These are phyloP conservation scores for Podaxis carcinomalis DNA, from an alignment of 768 basidiomycete species.

Conservation along the genomic window DNA sequence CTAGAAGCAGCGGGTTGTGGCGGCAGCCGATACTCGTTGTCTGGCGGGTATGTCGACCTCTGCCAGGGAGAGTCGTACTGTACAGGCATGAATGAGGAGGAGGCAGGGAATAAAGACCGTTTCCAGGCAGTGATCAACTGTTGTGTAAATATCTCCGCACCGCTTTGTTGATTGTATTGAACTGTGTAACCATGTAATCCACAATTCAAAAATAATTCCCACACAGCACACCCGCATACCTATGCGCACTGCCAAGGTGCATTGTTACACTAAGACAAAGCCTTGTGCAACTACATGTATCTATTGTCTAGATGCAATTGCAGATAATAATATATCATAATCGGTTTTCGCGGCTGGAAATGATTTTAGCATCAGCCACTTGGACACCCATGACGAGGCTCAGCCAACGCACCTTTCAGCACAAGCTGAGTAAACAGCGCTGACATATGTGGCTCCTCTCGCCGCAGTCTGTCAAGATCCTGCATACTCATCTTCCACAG, in stretches of 20 bases:
- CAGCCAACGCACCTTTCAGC: constrained; percentile 56
- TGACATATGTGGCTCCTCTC: constrained; percentile 64
- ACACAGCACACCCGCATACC: too few species aligned
- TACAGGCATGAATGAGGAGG: neutral
- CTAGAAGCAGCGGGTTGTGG: neutral
- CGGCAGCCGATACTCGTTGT: neutral
- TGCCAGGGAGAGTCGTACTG: neutral
- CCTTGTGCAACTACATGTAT: neutral
- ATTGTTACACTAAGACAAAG: neutral
- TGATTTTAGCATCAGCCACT: constrained; percentile 16
- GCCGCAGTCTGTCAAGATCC: constrained; percentile 58
- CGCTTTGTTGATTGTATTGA: neutral
- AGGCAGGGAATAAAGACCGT: neutral
- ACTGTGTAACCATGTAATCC: neutral
- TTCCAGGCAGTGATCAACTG: constrained; percentile 7
- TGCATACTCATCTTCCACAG: constrained; percentile 76
- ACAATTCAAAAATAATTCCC: too few species aligned
- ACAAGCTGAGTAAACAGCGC: constrained; percentile 62
- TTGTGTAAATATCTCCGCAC: constrained; percentile 3
- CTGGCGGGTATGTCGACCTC: neutral
- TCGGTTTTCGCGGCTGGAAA: constrained; percentile 59
- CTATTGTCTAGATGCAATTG: constrained; percentile 32
- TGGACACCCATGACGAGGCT: neutral
- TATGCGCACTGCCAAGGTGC: too few species aligned
- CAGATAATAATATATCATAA: constrained; percentile 57